Base-by-base conservation (phyloP, 768 basidiomycete genomes). In the Suillus plorans region DNA sequence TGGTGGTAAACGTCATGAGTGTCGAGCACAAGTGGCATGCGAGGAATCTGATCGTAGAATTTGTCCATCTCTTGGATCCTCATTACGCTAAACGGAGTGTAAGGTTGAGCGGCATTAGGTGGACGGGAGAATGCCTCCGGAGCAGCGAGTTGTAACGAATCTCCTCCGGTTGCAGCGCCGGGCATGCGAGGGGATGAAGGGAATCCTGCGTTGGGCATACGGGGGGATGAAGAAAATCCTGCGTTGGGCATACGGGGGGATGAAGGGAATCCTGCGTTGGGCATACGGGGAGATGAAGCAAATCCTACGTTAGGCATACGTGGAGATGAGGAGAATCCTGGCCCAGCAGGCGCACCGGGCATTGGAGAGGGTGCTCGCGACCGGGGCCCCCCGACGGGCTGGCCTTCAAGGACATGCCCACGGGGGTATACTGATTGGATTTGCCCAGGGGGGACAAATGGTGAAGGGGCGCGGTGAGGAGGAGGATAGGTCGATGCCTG, bases 11-110 rank as follows among this genome's bases (percentile, higher is more conserved):
- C 87, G 70, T 95, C 92, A 70, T 94, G 92, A 22, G 90, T 82
- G 42, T 85, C 81, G 28, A 94, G 83, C 13, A 89, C 85, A 7
- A 81, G 67, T 8, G 92, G 92, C 86, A 94, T 89, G 69, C 86
- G 83, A 14, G 91, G 90, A 47, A 87, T 80, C 18, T 81, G 80
- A 49, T 88, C 85, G 53, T 86, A 81, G 69, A 93, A 84, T 31
- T 86, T 86, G 42, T 93, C 89, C 90, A 94, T 89, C 47, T 91
- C 87, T 69, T 88, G 84, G 58, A 94, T 80, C 76, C 87, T 90
- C 80, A 88, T 86, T 4, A 82, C 77, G 16, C 86, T 85, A 72
- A 94, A 94, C 36, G 85, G 84, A 0, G 86, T 83, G 75, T 88
- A 94, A 8, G 89, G 78, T 66, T 86, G 84, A 22, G 85, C 83